Percentiles rank a stretch among this genome's conserved stretches.
phyloP scores from a whole-genome alignment of 352 stramenopile species.

The Pythium sp. region DNA sequence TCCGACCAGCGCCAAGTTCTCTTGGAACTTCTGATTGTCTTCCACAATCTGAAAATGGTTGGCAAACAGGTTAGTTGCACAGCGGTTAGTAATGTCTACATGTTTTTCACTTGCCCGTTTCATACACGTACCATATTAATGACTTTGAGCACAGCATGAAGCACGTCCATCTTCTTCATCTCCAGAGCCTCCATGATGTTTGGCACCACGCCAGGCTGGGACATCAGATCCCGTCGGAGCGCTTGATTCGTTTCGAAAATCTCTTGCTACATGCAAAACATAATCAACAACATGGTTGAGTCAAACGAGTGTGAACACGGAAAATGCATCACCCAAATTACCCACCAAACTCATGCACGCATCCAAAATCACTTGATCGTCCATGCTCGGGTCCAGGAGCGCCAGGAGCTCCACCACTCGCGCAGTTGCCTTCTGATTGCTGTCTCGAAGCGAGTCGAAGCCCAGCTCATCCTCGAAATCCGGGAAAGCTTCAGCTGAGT shows the following conservation, averaged over 20 bases:
- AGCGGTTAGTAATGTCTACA: neutral
- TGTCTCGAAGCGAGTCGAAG: conserved; percentile 74
- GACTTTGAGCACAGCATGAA: conserved; percentile 83
- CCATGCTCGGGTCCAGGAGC: conserved; percentile 80
- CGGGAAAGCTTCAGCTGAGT: conserved; percentile 32
- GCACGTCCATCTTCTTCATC: conserved; percentile 87
- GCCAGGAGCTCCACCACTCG: conserved; percentile 76
- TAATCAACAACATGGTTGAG: neutral
- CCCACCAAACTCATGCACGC: conserved; percentile 69
- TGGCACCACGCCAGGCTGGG: conserved; percentile 87
- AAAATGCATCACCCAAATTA: neutral
- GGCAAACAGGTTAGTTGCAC: neutral
- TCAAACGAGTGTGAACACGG: neutral
- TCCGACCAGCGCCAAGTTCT: conserved; percentile 89
- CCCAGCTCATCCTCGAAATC: conserved; percentile 85
- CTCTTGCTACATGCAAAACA: conserved; percentile 41
- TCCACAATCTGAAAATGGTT: conserved; percentile 65
- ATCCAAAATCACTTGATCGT: conserved; percentile 83
- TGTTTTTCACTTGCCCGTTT: neutral
- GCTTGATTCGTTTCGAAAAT: conserved; percentile 77
- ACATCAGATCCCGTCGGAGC: conserved; percentile 82
- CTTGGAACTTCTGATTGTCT: conserved; percentile 89
- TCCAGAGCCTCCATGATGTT: conserved; percentile 93
- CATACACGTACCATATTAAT: conserved; percentile 65
- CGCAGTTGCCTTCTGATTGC: conserved; percentile 69